phyloP scores from a whole-genome alignment of 805 yeast species.

The Wickerhamiella alocasiicola region DNA sequence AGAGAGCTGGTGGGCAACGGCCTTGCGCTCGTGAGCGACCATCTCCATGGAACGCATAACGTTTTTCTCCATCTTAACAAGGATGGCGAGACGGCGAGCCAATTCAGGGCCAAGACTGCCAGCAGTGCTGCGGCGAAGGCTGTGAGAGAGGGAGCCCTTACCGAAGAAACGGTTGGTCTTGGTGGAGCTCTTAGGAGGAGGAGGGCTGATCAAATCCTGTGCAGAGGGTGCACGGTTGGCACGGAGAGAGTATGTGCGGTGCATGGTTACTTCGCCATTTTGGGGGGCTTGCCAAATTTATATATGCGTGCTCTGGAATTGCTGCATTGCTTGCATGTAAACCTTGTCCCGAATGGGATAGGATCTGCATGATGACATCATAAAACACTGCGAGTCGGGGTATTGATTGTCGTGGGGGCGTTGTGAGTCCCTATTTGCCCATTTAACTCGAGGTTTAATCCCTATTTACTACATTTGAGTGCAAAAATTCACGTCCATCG shows the following conservation, averaged over 20 bases:
- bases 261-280: conserved; percentile 41
- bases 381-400: no score
- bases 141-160: conserved; percentile 40
- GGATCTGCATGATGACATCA: conserved; percentile 6
- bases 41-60: conserved; percentile 88
- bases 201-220: conserved; percentile 82
- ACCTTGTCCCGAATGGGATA: conserved; percentile 11
- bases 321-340: conserved; percentile 13
- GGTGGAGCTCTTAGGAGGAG: conserved; percentile 89
- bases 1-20: conserved; percentile 93
- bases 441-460: no score
- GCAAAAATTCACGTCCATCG: no score
- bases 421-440: no score
- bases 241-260: conserved; percentile 96
- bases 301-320: conserved; percentile 13
- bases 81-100: conserved; percentile 78
- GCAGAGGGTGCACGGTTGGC: conserved; percentile 95
- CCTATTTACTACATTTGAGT: no score
- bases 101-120: conserved; percentile 92
- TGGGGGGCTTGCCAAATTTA: conserved; percentile 13
- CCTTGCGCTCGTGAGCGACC: conserved; percentile 86
- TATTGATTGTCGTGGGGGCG: no score
- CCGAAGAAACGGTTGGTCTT: conserved; percentile 81
- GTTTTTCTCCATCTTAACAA: conserved; percentile 93
- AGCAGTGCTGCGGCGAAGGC: conserved; percentile 64